phyloP scores from a whole-genome alignment of 257 asterid species.

The Craterostigma plantagineum region DNA sequence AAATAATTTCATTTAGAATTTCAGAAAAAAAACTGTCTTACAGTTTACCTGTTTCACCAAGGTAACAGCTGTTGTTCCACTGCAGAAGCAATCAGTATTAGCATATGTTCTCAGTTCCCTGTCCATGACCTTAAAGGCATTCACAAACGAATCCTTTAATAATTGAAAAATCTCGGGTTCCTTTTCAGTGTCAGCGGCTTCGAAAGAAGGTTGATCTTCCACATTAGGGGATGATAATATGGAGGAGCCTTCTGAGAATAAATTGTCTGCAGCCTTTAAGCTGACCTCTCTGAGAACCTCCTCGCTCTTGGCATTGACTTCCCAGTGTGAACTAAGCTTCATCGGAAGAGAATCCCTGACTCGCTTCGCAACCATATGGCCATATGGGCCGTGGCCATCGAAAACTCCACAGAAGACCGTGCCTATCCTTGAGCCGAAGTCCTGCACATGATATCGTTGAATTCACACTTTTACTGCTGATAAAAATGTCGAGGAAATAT shows the following conservation, averaged over 20 bases:
- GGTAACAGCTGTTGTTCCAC: constrained; percentile 3
- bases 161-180: not conserved
- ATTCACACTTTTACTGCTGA: not conserved
- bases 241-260: not conserved
- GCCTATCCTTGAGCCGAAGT: not conserved
- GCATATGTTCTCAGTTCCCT: not conserved
- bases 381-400: not conserved
- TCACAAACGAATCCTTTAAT: not conserved
- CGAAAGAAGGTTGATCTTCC: not conserved
- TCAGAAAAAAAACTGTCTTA: not conserved
- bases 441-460: not conserved
- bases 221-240: not conserved
- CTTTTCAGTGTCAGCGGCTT: not conserved
- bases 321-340: constrained; percentile 2
- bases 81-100: constrained; percentile 1
- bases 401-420: constrained; percentile 1
- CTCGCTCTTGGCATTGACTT: not conserved
- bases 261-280: not conserved
- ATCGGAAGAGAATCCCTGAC: constrained; percentile 3
- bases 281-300: not conserved
- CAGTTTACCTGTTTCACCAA: constrained; percentile 4
- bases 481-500: not conserved
- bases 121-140: constrained; percentile 2
- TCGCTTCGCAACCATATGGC: constrained; percentile 3
- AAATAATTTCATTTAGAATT: not conserved